Evolutionary conservation across 2,329 filamentous ascomycete genomes (phyloP).

Genomic region (Pyricularia pennisetigena): DNA sequence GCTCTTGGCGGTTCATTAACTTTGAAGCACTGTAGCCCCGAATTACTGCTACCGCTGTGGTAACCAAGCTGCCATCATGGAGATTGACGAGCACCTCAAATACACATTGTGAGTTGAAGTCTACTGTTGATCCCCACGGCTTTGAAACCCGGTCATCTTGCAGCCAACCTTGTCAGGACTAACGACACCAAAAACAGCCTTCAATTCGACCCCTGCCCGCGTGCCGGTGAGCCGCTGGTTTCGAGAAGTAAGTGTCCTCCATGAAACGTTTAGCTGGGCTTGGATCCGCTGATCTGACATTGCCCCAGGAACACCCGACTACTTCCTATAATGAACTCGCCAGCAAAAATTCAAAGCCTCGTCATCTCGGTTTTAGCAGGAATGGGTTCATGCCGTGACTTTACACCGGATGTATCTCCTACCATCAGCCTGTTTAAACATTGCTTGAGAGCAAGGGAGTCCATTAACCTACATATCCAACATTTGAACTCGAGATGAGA

Average conservation of each 20-base stretch:
- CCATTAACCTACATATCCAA: neutral
- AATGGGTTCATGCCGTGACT: neutral
- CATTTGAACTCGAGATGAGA: neutral
- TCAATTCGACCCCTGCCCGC: conserved; percentile 97
- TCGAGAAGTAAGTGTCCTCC: conserved; percentile 60
- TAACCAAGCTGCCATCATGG: conserved; percentile 99
- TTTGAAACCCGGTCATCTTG: neutral
- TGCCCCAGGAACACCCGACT: conserved; percentile 72
- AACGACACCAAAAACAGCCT: conserved; percentile 47
- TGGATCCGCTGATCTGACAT: conserved; percentile 6
- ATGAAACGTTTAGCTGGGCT: neutral
- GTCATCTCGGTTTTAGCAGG: neutral
- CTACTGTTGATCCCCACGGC: neutral
- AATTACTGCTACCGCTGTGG: conserved; percentile 99
- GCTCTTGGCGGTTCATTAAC: conserved; percentile 14
- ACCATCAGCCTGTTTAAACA: neutral
- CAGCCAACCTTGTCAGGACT: neutral
- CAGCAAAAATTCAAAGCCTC: neutral
- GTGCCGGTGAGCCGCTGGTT: conserved; percentile 97
- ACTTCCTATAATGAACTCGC: conserved; percentile 70
- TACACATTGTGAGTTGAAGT: conserved; percentile 82
- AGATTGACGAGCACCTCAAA: conserved; percentile 98
- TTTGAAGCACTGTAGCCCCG: conserved; percentile 42
- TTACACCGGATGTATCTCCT: neutral
- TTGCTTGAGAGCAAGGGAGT: neutral